Base-by-base conservation (phyloP, 1,284 basidiomycete genomes). In the Mycosarcoma maydis region DNA sequence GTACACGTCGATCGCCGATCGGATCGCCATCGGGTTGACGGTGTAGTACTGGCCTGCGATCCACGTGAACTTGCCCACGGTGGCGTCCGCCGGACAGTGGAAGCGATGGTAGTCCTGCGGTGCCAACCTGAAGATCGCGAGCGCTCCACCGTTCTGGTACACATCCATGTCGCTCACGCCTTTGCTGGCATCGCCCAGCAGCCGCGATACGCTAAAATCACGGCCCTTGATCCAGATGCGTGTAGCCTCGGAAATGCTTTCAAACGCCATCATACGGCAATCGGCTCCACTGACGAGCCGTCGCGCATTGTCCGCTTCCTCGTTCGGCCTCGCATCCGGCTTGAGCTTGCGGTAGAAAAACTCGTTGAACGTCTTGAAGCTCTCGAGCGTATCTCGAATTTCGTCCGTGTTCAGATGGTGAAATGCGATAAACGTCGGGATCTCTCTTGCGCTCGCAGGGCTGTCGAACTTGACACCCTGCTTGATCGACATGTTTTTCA, bases 191-290 rank as follows among this genome's bases (percentile, higher is more conserved):
- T 84, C 84, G 0, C 94, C 94, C 0, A 98, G 86, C 34, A 98
- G 85, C 2, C 89, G 86, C 1, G 84, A 85, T 2, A 98, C 86
- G 0, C 88, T 90, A 79, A 98, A 98, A 72, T 96, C 92, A 22
- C 92, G 88, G 0, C 95, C 96, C 80, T 98, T 98, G 84, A 98
- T 96, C 95, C 96, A 98, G 5, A 98, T 84, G 20, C 86, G 85
- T 1, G 92, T 97, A 1, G 96, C 94, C 51, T 92, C 90, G 41
- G 82, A 84, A 8, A 97, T 88, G 0, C 88, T 90, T 77, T 91
- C 89, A 81, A 98, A 98, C 0, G 89, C 89, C 90, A 97, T 95
- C 75, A 97, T 87, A 23, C 95, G 89, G 80, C 92, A 97, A 84
- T 98, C 95, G 0, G 95, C 95, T 22, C 88, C 89, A 45, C 90